A percentile compares a stretch with the other conserved stretches of the same genome.
Evolutionary conservation across 176 grass and related monocot species (phyloP).

Genomic region (Oryza rufipogon): DNA sequence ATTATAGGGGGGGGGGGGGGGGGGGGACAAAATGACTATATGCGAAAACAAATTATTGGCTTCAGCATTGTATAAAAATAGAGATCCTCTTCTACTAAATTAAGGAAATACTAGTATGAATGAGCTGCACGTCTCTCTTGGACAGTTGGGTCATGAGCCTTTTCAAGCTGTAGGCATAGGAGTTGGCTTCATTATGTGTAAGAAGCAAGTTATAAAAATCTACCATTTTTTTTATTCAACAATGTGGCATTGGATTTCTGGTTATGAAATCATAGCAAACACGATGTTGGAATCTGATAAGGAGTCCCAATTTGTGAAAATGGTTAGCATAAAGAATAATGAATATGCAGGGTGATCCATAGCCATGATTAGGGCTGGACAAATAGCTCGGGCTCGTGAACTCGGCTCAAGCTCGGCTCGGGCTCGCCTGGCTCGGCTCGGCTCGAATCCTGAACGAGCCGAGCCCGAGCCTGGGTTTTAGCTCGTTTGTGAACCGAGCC

Average conservation of each 20-base stretch:
- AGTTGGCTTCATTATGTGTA: not conserved
- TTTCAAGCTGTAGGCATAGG: constrained; percentile 14
- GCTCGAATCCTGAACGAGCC: too few relatives aligned
- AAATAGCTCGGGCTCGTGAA: too few relatives aligned
- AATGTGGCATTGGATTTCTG: constrained; percentile 1
- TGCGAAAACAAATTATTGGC: not conserved
- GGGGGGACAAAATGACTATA: constrained; percentile 8
- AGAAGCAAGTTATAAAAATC: constrained; percentile 3
- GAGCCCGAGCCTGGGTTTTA: too few relatives aligned
- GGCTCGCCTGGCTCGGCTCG: too few relatives aligned
- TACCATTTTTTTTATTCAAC: constrained; percentile 5
- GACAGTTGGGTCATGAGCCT: constrained; percentile 15
- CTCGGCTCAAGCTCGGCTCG: too few relatives aligned
- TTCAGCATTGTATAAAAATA: not conserved
- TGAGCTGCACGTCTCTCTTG: constrained; percentile 11
- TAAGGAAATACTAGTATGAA: constrained; percentile 2
- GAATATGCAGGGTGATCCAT: not conserved
- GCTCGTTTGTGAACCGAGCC: too few relatives aligned
- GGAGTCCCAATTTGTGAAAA: not conserved
- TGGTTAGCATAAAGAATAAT: not conserved
- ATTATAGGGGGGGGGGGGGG: not conserved
- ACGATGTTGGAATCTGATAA: not conserved
- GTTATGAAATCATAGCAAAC: constrained; percentile 11
- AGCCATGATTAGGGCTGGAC: not conserved
- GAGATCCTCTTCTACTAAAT: not conserved